Evolutionary conservation across 2,329 filamentous ascomycete species (phyloP).

Genomic region (Ascochyta pisi): DNA sequence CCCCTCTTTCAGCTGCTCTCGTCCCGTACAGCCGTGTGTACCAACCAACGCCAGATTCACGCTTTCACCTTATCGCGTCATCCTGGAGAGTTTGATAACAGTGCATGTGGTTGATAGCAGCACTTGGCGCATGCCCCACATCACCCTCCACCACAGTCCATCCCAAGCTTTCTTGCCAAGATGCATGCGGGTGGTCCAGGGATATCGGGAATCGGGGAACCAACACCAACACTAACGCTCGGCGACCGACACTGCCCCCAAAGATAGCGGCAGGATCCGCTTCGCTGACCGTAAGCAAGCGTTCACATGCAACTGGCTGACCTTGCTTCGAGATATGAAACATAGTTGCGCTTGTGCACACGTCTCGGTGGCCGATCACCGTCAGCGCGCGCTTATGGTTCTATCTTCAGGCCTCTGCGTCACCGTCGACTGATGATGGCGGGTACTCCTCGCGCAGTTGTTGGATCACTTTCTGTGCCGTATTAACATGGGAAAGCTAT

Average conservation of each 20-base stretch:
- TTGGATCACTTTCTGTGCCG: constrained; percentile 54
- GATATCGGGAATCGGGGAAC: constrained; percentile 5
- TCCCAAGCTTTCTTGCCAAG: constrained; percentile 20
- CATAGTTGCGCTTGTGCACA: constrained; percentile 16
- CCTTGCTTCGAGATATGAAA: constrained; percentile 5
- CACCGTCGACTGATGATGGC: constrained; percentile 36
- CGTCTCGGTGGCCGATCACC: constrained; percentile 12
- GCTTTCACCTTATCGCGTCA: constrained; percentile 17
- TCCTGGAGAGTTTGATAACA: constrained; percentile 15
- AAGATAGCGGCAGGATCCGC: constrained; percentile 13
- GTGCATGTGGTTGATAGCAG: constrained; percentile 17
- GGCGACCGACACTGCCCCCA: constrained; percentile 6
- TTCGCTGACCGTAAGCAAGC: background rate
- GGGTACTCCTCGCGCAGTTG: constrained; percentile 54
- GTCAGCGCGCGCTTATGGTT: constrained; percentile 32
- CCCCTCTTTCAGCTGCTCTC: constrained; percentile 11
- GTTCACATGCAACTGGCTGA: background rate
- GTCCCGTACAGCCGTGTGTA: constrained; percentile 10
- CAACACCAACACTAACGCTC: constrained; percentile 14
- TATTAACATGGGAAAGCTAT: background rate
- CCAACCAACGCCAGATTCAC: background rate
- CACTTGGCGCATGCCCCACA: constrained; percentile 10
- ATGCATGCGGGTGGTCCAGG: constrained; percentile 14
- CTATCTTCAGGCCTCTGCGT: constrained; percentile 27
- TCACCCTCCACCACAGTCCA: constrained; percentile 7